phyloP scores from a whole-genome alignment of 2,329 filamentous ascomycete genomes.

The Venturia oleaginea region DNA sequence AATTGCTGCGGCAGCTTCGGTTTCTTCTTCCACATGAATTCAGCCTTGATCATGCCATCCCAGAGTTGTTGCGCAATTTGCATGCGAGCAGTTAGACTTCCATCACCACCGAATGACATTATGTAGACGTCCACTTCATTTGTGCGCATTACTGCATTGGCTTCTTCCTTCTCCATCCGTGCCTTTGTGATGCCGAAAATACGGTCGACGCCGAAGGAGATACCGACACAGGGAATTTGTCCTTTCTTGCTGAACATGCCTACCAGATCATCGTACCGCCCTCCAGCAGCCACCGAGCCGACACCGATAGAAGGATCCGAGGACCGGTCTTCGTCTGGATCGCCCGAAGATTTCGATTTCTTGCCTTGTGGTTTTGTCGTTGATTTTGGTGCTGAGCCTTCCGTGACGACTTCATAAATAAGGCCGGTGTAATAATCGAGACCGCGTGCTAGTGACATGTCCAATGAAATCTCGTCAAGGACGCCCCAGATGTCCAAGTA shows the following conservation, averaged over 20 bases:
- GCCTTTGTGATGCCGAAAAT: slow-evolving; percentile 91
- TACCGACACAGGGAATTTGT: slow-evolving; percentile 81
- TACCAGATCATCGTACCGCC: slow-evolving; percentile 86
- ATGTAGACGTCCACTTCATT: slow-evolving; percentile 85
- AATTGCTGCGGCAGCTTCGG: slow-evolving; percentile 84
- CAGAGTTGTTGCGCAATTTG: slow-evolving; percentile 66
- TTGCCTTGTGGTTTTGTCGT: slow-evolving; percentile 37
- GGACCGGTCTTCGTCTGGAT: slow-evolving; percentile 57
- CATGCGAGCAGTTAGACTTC: slow-evolving; percentile 79
- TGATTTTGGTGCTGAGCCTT: slow-evolving; percentile 55
- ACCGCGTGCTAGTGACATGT: slow-evolving; percentile 80
- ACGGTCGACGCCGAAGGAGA: slow-evolving; percentile 90
- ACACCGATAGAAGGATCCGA: slow-evolving; percentile 75
- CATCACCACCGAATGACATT: slow-evolving; percentile 80
- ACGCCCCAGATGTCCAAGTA: slow-evolving; percentile 74
- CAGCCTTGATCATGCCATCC: slow-evolving; percentile 84
- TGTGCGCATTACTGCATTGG: slow-evolving; percentile 45
- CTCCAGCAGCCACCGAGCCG: slow-evolving; percentile 80
- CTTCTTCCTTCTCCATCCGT: slow-evolving; percentile 53
- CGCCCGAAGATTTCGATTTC: slow-evolving; percentile 35
- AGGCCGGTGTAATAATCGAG: slow-evolving; percentile 89
- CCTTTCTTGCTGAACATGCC: slow-evolving; percentile 85
- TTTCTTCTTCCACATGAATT: slow-evolving; percentile 84
- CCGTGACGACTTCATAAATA: slow-evolving; percentile 83
- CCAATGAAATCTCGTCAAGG: slow-evolving; percentile 70